These are phyloP conservation scores for Oryza meridionalis DNA, from an alignment of 176 grass and related monocot species.

Conservation along the genomic window DNA sequence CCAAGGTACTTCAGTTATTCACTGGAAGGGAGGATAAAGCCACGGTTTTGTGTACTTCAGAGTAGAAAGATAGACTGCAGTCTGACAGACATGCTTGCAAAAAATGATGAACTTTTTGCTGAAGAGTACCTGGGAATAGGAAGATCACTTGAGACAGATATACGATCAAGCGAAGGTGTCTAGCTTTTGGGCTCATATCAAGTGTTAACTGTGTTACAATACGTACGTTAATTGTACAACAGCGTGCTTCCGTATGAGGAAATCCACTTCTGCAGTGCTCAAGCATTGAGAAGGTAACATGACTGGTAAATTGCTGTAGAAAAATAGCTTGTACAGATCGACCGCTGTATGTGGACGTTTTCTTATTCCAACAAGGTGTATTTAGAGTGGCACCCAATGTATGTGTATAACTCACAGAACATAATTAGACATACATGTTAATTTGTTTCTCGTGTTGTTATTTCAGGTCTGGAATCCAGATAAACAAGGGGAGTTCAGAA, in stretches of 20 bases:
- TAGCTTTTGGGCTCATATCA: slow-evolving; percentile 30
- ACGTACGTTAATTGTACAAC: not conserved
- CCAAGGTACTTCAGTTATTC: slow-evolving; percentile 95
- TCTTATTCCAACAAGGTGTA: not conserved
- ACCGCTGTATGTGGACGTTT: not conserved
- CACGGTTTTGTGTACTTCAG: slow-evolving; percentile 61
- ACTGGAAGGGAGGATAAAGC: slow-evolving; percentile 79
- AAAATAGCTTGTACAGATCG: not conserved
- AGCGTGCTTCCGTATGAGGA: slow-evolving; percentile 21
- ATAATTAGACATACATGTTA: not conserved
- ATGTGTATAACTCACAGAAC: not conserved
- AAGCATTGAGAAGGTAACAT: slow-evolving; percentile 21
- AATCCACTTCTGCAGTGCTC: not conserved
- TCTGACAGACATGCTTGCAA: slow-evolving; percentile 82
- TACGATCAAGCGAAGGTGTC: slow-evolving; percentile 27
- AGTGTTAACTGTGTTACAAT: not conserved
- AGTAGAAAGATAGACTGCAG: slow-evolving; percentile 63
- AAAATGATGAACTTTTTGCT: slow-evolving; percentile 80
- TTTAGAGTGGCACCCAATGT: not conserved
- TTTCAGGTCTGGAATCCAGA: slow-evolving; percentile 30
- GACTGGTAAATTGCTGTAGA: not conserved
- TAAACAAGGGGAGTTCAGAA: not conserved
- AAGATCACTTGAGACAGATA: slow-evolving; percentile 49
- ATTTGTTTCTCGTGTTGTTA: not conserved
- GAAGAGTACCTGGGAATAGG: slow-evolving; percentile 62